These are phyloP conservation scores for Hypomontagnella monticulosa DNA, from an alignment of 495 filamentous ascomycete genomes.

Conservation along the genomic window DNA sequence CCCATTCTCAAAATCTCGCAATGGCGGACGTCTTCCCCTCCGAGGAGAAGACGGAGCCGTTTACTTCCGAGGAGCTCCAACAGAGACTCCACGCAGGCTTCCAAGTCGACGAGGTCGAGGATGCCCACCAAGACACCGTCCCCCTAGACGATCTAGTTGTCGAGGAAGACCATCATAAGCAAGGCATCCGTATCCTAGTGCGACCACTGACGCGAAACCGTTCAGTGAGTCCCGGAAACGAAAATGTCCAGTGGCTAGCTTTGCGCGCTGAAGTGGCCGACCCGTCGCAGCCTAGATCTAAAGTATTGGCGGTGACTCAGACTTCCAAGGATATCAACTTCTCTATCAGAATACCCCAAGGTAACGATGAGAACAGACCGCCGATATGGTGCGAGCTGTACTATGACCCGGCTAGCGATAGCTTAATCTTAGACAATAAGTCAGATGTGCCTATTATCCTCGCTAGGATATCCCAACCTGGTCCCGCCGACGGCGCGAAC, in stretches of 20 bases:
- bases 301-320: constrained; percentile 61
- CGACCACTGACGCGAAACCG: constrained; percentile 57
- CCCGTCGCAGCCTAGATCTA: constrained; percentile 52
- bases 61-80: constrained; percentile 59
- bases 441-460: constrained; percentile 57
- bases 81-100: constrained; percentile 49
- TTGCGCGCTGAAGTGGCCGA: constrained; percentile 57
- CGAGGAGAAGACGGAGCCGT: constrained; percentile 62
- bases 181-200: constrained; percentile 58
- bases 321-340: constrained; percentile 60
- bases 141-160: constrained; percentile 57
- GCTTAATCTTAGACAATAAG: constrained; percentile 57
- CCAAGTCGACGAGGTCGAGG: constrained; percentile 45
- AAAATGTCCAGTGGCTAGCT: constrained; percentile 56
- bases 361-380: constrained; percentile 48
- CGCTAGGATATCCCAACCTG: constrained; percentile 46
- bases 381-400: constrained; percentile 60
- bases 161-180: constrained; percentile 51
- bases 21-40: constrained; percentile 57
- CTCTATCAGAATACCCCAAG: constrained; percentile 58
- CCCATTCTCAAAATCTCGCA: constrained; percentile 26
- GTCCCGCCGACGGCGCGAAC: constrained; percentile 42
- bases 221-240: constrained; percentile 57
- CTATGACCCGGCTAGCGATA: constrained; percentile 61
- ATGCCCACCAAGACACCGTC: constrained; percentile 47